phyloP scores from a whole-genome alignment of 352 stramenopile genomes.

The Aphanomyces cochlioides region DNA sequence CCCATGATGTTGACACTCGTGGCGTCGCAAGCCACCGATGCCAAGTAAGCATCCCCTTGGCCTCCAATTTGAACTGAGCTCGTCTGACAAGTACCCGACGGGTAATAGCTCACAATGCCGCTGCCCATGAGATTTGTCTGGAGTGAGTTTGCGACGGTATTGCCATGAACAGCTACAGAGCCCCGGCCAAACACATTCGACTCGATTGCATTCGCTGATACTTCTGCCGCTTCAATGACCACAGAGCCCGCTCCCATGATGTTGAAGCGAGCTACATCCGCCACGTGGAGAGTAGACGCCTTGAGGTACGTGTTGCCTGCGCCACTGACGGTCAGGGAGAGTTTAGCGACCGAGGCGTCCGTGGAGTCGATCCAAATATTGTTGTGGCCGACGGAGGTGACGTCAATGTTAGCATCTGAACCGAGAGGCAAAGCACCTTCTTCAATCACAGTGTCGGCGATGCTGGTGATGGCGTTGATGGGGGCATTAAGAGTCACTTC shows the following conservation, averaged over 20 bases:
- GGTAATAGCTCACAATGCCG: conserved; percentile 25
- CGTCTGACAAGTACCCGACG: conserved; percentile 2
- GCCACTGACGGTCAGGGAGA: conserved; percentile 5
- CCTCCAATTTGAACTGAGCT: conserved; percentile 20
- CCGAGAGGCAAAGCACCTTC: conserved; percentile 2
- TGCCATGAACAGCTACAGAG: conserved; percentile 24
- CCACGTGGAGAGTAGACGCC: neutral
- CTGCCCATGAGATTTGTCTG: conserved; percentile 12
- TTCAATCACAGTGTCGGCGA: conserved; percentile 20
- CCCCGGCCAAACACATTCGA: conserved; percentile 16
- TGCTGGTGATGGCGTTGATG: neutral
- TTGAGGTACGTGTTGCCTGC: conserved; percentile 11
- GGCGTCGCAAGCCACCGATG: conserved; percentile 1
- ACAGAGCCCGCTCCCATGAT: conserved; percentile 20
- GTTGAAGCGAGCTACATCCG: neutral
- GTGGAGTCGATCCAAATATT: conserved; percentile 25
- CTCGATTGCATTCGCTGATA: neutral
- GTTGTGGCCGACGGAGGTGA: conserved; percentile 16
- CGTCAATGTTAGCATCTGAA: neutral
- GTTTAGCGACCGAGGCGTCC: neutral
- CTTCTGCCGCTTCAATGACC: conserved; percentile 3
- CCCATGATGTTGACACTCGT: conserved; percentile 13
- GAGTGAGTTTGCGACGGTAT: neutral
- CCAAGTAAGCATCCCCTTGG: conserved; percentile 9
- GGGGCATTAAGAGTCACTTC: conserved; percentile 17